These are phyloP conservation scores for Claviceps arundinis DNA, from an alignment of 2,329 filamentous ascomycete genomes.

Conservation along the genomic window DNA sequence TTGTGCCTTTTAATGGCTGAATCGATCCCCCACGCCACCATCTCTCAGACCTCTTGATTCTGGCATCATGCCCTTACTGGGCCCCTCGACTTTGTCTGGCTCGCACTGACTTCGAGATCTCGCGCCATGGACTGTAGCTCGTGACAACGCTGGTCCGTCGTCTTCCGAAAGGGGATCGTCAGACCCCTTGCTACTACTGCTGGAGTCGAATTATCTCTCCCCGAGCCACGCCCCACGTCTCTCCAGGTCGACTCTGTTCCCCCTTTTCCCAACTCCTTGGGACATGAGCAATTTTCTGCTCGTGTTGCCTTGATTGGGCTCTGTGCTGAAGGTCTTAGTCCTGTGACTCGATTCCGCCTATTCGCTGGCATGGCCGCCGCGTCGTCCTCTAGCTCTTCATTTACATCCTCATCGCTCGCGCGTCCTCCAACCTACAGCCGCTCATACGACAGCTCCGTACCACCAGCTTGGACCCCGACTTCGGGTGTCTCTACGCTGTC, in stretches of 20 bases:
- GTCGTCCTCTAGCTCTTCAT: conserved; percentile 36
- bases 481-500: conserved; percentile 31
- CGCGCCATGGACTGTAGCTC: not conserved
- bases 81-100: not conserved
- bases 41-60: not conserved
- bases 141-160: conserved; percentile 1
- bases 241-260: not conserved
- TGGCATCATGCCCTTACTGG: too few relatives aligned
- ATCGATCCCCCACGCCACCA: not conserved
- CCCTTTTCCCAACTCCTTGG: not conserved
- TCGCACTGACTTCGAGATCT: not conserved
- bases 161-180: not conserved
- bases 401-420: conserved; percentile 31
- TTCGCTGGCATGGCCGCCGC: conserved; percentile 21
- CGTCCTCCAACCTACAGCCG: conserved; percentile 28
- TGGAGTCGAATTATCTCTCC: not conserved
- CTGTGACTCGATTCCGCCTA: not conserved
- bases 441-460: conserved; percentile 28
- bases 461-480: conserved; percentile 33
- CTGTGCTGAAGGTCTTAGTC: not conserved
- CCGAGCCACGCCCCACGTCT: not conserved
- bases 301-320: not conserved
- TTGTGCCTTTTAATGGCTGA: not conserved
- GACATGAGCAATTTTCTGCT: conserved; percentile 1
- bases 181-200: not conserved